Evolutionary conservation across 495 filamentous ascomycete genomes (phyloP), one percentile per base, ranked within the genome.

Genomic region (Aspergillus hancockii): DNA sequence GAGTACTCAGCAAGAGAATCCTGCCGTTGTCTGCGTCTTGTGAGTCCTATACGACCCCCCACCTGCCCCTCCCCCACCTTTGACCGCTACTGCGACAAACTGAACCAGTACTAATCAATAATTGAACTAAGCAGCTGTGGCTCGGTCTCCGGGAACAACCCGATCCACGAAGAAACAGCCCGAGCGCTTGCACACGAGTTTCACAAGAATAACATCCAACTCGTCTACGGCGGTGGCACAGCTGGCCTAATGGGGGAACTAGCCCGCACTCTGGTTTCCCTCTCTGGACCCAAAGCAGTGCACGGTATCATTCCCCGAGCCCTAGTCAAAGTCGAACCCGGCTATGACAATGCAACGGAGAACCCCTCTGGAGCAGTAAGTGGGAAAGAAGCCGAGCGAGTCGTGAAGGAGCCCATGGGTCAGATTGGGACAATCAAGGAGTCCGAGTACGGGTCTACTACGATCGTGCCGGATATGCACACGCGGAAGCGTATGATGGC

Each of bases 181-280:
- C 85, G 85, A 30, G 75, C 82, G n/a, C 87, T 98, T 8, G 94
- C 89, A 40, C 74, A 80, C 23, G 79, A 80, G 61, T 86, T 98
- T 76, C 84, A 90, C 72, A 75, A 82, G 57, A 78, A 90, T 65
- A 85, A 88, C 63, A 89, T 95, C 63, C 77, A 79, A 3, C 85
- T 98, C 31, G 90, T 98, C 54, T 98, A 97, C 73, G 94, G 94
- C 67, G 94, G 95, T 59, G 94, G 94, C 65, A 97, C 95, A 18
- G 85, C 89, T 8, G 94, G 94, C 8, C 80, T 98, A 22, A 98
- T 98, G 94, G 94, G 94, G 63, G 91, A 96, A 63, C 67, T 98
- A 0, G 90, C 94, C 30, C 84, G 85, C 46, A 93, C 92, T 0
- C 85, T 98, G n/a, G 91, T 95, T 66, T 79, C 85, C 0, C 86